Evolutionary conservation across 2,329 filamentous ascomycete genomes (phyloP).

Genomic region (Periconia sp.): DNA sequence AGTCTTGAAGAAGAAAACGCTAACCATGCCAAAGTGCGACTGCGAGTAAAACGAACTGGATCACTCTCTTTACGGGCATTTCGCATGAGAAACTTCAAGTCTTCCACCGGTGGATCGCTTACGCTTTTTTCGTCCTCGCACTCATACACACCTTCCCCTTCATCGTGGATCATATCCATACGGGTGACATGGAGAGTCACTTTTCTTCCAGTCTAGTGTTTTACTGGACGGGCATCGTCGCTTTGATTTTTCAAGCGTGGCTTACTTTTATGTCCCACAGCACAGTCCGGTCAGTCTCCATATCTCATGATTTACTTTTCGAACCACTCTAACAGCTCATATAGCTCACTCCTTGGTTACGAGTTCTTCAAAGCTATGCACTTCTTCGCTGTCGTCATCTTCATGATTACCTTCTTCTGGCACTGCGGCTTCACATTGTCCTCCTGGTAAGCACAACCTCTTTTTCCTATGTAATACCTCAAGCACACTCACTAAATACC

Average conservation of each 20-base stretch:
- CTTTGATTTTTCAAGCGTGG: slow-evolving; percentile 57
- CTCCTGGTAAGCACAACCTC: slow-evolving; percentile 49
- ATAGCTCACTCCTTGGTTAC: slow-evolving; percentile 47
- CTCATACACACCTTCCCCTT: slow-evolving; percentile 64
- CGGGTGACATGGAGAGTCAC: slow-evolving; percentile 51
- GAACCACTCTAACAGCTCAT: background rate
- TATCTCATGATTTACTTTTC: background rate
- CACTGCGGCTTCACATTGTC: slow-evolving; percentile 60
- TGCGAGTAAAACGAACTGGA: slow-evolving; percentile 58
- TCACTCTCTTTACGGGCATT: slow-evolving; percentile 57
- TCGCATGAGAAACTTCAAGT: slow-evolving; percentile 59
- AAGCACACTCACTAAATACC: background rate
- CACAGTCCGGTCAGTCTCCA: slow-evolving; percentile 48
- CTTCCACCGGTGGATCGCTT: slow-evolving; percentile 30
- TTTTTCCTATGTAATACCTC: background rate
- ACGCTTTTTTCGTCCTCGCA: slow-evolving; percentile 58
- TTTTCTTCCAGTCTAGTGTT: slow-evolving; percentile 48
- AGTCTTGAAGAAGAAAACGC: background rate
- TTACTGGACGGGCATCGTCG: slow-evolving; percentile 60
- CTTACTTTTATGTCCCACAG: slow-evolving; percentile 58
- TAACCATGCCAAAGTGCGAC: slow-evolving; percentile 40
- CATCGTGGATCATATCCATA: slow-evolving; percentile 54
- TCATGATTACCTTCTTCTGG: slow-evolving; percentile 62
- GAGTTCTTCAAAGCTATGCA: slow-evolving; percentile 65
- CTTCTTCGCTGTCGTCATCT: slow-evolving; percentile 55